Evolutionary conservation across 2,329 filamentous ascomycete genomes (phyloP).

Genomic region (Colletotrichum shisoi): DNA sequence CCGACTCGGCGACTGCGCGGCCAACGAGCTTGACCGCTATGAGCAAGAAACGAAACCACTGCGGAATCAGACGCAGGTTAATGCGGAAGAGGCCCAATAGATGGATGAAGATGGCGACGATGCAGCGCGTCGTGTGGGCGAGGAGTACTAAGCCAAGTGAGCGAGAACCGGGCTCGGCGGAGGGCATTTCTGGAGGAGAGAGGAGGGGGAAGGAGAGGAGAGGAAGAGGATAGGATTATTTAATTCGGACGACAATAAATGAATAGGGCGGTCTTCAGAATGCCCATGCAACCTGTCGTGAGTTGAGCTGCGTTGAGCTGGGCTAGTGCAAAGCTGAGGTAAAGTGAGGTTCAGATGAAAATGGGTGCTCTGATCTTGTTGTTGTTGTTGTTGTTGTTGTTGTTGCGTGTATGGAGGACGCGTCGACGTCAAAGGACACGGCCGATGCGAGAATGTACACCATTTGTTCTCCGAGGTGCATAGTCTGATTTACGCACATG

Average conservation of each 20-base stretch:
- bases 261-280: not conserved
- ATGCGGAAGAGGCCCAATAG: not conserved
- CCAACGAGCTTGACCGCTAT: not conserved
- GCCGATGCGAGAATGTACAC: not conserved
- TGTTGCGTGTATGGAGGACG: conserved; percentile 17
- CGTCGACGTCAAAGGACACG: conserved; percentile 11
- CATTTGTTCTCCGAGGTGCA: too few relatives aligned
- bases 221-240: not conserved
- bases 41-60: not conserved
- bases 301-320: not conserved
- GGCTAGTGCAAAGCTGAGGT: not conserved
- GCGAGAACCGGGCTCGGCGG: conserved; percentile 12
- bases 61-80: conserved; percentile 12
- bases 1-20: not conserved
- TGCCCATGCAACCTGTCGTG: not conserved
- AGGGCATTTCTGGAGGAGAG: conserved; percentile 20
- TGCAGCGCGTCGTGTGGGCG: conserved; percentile 12
- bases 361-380: conserved; percentile 27
- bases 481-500: not conserved
- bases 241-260: conserved; percentile 13
- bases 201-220: not conserved
- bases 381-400: conserved; percentile 19
- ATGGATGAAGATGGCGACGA: conserved; percentile 8
- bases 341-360: conserved; percentile 33
- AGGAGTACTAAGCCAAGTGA: conserved; percentile 20